phyloP scores from a whole-genome alignment of 83 land plant genomes.

The Diphasiastrum complanatum region DNA sequence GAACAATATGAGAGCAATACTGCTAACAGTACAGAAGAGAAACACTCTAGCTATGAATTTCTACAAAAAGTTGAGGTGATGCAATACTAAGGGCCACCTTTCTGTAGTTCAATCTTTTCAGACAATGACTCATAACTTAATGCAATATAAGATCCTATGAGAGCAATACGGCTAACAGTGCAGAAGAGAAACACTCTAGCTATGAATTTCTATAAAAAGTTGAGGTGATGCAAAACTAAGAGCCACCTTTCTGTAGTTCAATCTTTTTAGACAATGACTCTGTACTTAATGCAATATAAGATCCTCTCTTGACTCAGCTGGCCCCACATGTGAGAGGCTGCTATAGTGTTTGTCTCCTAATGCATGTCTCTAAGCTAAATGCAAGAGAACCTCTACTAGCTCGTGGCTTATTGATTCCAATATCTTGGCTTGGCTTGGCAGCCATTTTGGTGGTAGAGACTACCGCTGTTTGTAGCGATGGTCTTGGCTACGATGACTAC shows the following conservation, averaged over 20 bases:
- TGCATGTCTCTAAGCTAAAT: too few relatives aligned
- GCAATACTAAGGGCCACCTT: not conserved
- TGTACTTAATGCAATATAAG: too few relatives aligned
- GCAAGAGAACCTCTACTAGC: too few relatives aligned
- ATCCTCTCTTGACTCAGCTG: too few relatives aligned
- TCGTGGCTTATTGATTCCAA: too few relatives aligned
- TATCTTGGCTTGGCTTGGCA: too few relatives aligned
- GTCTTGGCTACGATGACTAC: too few relatives aligned
- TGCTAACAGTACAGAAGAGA: slow-evolving; percentile 87
- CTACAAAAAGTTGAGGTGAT: too few relatives aligned
- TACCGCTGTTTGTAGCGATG: too few relatives aligned
- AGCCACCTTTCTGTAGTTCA: not conserved
- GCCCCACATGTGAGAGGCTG: not conserved
- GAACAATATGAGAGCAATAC: slow-evolving; percentile 90
- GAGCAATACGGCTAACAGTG: slow-evolving; percentile 88
- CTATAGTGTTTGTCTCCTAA: not conserved
- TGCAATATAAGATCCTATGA: too few relatives aligned
- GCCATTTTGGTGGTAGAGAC: too few relatives aligned
- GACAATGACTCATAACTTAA: not conserved
- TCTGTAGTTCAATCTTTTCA: slow-evolving; percentile 45
- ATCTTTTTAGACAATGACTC: not conserved
- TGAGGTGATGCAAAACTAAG: slow-evolving; percentile 47
- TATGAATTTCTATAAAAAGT: slow-evolving; percentile 71
- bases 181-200: slow-evolving; percentile 71
- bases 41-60: slow-evolving; percentile 68